Percentiles rank a stretch among this genome's conserved stretches.
Conservation (phyloP, 495 filamentous ascomycete genomes). For the Delitschia confertaspora region DNA sequence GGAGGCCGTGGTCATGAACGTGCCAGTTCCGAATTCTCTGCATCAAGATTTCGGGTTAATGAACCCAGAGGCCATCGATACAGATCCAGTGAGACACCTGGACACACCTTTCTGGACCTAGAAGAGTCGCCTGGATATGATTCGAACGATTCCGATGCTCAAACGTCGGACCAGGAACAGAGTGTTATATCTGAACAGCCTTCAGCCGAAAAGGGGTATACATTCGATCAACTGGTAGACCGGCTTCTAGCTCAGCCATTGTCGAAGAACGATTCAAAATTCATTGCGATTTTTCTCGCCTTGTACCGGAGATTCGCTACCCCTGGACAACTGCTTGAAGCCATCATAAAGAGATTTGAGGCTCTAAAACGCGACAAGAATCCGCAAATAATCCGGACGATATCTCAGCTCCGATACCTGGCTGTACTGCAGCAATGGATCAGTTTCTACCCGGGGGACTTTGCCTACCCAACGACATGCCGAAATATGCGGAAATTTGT, state of each 20-base stretch:
- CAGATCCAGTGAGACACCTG: slow-evolving; percentile 26
- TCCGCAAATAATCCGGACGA: slow-evolving; percentile 55
- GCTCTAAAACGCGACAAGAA: slow-evolving; percentile 45
- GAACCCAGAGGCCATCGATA: slow-evolving; percentile 19
- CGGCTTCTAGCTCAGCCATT: slow-evolving; percentile 70
- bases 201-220: slow-evolving; percentile 34
- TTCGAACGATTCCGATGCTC: slow-evolving; percentile 22
- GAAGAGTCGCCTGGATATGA: slow-evolving; percentile 34
- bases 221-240: slow-evolving; percentile 85
- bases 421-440: slow-evolving; percentile 83
- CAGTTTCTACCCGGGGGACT: slow-evolving; percentile 83
- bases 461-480: slow-evolving; percentile 70
- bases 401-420: slow-evolving; percentile 73
- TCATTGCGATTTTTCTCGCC: slow-evolving; percentile 76
- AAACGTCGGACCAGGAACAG: slow-evolving; percentile 18
- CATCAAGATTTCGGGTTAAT: slow-evolving; percentile 12
- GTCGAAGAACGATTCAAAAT: slow-evolving; percentile 79
- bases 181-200: slow-evolving; percentile 18
- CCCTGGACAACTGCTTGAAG: slow-evolving; percentile 62
- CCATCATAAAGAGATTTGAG: slow-evolving; percentile 67
- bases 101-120: slow-evolving; percentile 29
- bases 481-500: slow-evolving; percentile 65
- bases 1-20: slow-evolving; percentile 29
- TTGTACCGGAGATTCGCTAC: slow-evolving; percentile 93
- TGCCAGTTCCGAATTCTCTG: slow-evolving; percentile 35